Evolutionary conservation across 371 early-diverging fungal species (phyloP), one percentile per base, ranked within the genome.

Genomic region (Globomyces sp.): DNA sequence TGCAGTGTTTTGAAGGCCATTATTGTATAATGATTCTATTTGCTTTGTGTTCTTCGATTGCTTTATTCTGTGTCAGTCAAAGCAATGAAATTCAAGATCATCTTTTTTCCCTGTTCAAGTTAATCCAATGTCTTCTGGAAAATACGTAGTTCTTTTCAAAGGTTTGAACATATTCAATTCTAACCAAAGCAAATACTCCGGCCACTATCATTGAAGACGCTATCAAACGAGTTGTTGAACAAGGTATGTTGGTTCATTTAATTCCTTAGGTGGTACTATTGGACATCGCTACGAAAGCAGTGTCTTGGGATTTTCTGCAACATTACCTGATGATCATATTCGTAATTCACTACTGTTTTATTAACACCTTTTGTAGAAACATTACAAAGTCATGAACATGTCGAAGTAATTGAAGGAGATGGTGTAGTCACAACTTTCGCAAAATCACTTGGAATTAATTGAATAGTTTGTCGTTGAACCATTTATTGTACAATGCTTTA

Each of bases 111-210:
- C 24, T 24, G 24, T 24, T 24, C 24, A 24, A 24, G 24, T 24
- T 24, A 24, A 24, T 24, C 24, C 24, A 24, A 24, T 24, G 24
- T 24, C 24, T 24, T 24, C 24, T 46, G 47, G 47, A 46, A 46
- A 49, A 24, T 36, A 58, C 48, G 72, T 78, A 57, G 76, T 78
- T 51, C 41, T 72, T 49, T 78, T 78, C 73, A 78, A 24, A 24
- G 24, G 24, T 24, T 24, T 24, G 24, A 24, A 24, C 24, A 24
- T 24, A 24, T 24, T 24, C 24, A 24, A 24, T 24, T 24, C 24
- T 24, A 24, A 24, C 24, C 24, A 24, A 78, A 69, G 42, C 44
- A 2, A 73, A 61, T 43, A 76, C 79, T 43, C 60, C 76, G 52
- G 43, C 52, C 10, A 69, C 70, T n/a, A 67, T 65, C 11, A 66